Evolutionary conservation across 2,329 filamentous ascomycete genomes (phyloP).

Genomic region (Diaporthe vexans): DNA sequence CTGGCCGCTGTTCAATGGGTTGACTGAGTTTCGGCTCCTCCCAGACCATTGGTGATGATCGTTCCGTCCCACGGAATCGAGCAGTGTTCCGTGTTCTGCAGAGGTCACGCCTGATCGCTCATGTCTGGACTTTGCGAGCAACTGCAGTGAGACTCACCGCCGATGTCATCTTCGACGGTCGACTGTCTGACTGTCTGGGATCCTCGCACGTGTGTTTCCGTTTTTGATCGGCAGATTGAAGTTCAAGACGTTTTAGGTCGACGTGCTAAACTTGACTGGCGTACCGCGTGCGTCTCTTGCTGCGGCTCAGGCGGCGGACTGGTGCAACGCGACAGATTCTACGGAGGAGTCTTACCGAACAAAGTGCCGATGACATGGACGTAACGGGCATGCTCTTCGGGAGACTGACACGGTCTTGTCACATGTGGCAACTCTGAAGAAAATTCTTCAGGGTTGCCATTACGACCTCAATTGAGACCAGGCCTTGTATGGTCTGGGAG

Average conservation of each 20-base stretch:
- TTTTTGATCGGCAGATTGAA: background rate
- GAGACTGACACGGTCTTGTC: background rate
- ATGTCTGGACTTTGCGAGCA: background rate
- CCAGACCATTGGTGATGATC: slow-evolving; percentile 8
- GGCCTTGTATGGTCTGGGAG: background rate
- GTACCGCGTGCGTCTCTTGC: background rate
- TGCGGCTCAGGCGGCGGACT: background rate
- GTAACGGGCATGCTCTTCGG: background rate
- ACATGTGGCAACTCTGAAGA: background rate
- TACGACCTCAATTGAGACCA: background rate
- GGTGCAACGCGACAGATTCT: background rate
- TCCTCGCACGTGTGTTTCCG: background rate
- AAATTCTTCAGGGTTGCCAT: too few species aligned
- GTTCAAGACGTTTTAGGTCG: background rate
- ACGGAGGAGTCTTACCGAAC: background rate
- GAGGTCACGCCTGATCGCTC: background rate
- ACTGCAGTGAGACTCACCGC: slow-evolving; percentile 20
- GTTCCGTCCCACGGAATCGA: background rate
- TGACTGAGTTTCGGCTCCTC: slow-evolving; percentile 6
- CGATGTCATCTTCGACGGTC: background rate
- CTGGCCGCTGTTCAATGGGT: background rate
- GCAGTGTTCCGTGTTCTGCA: background rate
- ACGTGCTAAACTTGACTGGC: background rate
- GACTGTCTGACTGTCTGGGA: background rate
- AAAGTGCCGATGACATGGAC: slow-evolving; percentile 1